These are phyloP conservation scores for Pezicula neosporulosa DNA, from an alignment of 2,329 filamentous ascomycete species.

Conservation along the genomic window DNA sequence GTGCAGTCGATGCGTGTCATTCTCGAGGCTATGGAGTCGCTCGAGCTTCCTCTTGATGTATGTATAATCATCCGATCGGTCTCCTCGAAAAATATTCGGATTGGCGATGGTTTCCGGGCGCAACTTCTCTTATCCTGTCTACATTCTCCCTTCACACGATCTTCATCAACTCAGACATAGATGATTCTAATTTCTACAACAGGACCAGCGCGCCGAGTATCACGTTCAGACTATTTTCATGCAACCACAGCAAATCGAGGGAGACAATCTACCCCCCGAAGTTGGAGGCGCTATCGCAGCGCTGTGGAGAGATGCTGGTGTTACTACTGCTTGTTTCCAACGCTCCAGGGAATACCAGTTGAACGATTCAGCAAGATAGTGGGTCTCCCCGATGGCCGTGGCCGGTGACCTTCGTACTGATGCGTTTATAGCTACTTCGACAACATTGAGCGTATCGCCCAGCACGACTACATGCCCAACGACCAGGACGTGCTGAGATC, in stretches of 20 bases:
- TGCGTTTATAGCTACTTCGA: slow-evolving; percentile 64
- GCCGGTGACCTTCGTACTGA: neutral
- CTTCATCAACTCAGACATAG: neutral
- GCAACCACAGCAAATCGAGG: slow-evolving; percentile 60
- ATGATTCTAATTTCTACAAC: neutral
- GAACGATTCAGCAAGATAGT: slow-evolving; percentile 96
- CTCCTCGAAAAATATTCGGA: neutral
- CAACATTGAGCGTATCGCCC: slow-evolving; percentile 72
- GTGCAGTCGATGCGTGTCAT: slow-evolving; percentile 91
- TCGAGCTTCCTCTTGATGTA: slow-evolving; percentile 71
- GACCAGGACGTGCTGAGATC: slow-evolving; percentile 95
- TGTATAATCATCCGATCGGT: neutral
- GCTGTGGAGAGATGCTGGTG: slow-evolving; percentile 80
- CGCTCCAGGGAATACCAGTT: slow-evolving; percentile 83
- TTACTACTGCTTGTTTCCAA: slow-evolving; percentile 86
- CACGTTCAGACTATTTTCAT: slow-evolving; percentile 35
- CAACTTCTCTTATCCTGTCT: neutral
- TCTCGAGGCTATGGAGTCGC: slow-evolving; percentile 85
- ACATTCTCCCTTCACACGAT: neutral
- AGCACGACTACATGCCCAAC: slow-evolving; percentile 77
- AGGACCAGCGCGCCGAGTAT: slow-evolving; percentile 40
- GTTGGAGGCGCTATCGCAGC: slow-evolving; percentile 78
- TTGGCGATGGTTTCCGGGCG: neutral
- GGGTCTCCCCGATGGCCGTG: slow-evolving; percentile 34
- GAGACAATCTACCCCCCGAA: slow-evolving; percentile 76